Evolutionary conservation across 106 monocot species (phyloP).

Genomic region (Alisma plantagoaquatica): DNA sequence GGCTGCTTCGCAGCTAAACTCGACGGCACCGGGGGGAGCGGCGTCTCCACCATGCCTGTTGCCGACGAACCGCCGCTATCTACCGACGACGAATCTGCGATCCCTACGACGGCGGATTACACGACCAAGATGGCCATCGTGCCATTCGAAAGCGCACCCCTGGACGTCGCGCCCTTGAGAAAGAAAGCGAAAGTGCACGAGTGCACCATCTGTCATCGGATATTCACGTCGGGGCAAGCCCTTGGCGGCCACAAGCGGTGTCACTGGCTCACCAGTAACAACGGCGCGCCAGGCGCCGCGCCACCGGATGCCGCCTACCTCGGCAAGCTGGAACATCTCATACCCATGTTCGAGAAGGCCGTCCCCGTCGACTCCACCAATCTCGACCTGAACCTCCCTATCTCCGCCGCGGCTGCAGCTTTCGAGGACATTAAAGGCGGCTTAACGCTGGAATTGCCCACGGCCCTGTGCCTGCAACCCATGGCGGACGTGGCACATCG

Average conservation of each 20-base stretch:
- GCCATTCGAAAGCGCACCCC: conserved; percentile 7
- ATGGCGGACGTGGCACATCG: too few species aligned
- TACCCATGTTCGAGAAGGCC: conserved; percentile 20
- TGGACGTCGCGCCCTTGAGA: conserved; percentile 9
- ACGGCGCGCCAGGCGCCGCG: not conserved
- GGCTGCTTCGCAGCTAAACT: conserved; percentile 58
- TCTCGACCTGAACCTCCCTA: conserved; percentile 49
- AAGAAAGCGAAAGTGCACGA: conserved; percentile 66
- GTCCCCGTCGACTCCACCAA: conserved; percentile 8
- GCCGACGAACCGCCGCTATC: not conserved
- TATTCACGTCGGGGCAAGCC: conserved; percentile 70
- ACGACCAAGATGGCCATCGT: conserved; percentile 27
- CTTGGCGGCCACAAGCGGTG: conserved; percentile 61
- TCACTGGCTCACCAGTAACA: conserved; percentile 42
- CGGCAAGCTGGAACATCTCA: conserved; percentile 9
- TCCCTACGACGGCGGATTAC: not conserved
- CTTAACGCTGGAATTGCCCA: conserved; percentile 20
- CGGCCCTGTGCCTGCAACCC: conserved; percentile 23
- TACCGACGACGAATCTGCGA: not conserved
- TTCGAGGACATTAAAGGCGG: not conserved
- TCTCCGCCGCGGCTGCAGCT: not conserved
- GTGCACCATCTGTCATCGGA: conserved; percentile 55
- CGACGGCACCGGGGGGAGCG: conserved; percentile 8
- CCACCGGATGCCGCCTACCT: conserved; percentile 5
- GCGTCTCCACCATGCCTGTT: not conserved